A percentile compares a stretch with the other conserved stretches of the same genome.
phyloP scores from a whole-genome alignment of 495 filamentous ascomycete species.

The Penicillium manginii region DNA sequence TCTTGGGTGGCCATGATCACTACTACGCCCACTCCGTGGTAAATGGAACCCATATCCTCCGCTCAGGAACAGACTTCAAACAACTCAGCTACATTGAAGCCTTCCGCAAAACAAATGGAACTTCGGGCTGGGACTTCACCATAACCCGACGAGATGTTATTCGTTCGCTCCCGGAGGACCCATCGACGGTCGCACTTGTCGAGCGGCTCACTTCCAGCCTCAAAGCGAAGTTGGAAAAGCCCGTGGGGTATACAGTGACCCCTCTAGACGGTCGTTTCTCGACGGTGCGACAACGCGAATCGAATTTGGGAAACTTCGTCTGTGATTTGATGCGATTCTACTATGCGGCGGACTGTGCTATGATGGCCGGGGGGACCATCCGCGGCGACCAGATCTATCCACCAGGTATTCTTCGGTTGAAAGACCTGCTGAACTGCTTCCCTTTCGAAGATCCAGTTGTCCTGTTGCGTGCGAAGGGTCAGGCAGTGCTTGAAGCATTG shows the following conservation, averaged over 20 bases:
- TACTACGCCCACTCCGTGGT: constrained; percentile 77
- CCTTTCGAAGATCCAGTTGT: constrained; percentile 92
- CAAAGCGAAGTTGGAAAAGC: constrained; percentile 75
- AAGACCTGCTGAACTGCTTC: constrained; percentile 80
- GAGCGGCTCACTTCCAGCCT: constrained; percentile 70
- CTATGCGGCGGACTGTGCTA: constrained; percentile 74
- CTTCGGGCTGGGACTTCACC: constrained; percentile 70
- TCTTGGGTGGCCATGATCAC: constrained; percentile 89
- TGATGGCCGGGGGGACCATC: constrained; percentile 90
- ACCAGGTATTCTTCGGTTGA: constrained; percentile 72
- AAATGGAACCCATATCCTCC: constrained; percentile 77
- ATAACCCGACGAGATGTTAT: constrained; percentile 76
- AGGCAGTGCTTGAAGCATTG: constrained; percentile 70
- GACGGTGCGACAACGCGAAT: constrained; percentile 75
- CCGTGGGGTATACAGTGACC: constrained; percentile 77
- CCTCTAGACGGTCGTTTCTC: constrained; percentile 85
- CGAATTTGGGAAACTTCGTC: constrained; percentile 86
- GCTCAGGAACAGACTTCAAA: constrained; percentile 88
- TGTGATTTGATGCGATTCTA: constrained; percentile 88
- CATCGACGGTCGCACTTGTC: constrained; percentile 58
- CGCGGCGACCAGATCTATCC: constrained; percentile 88
- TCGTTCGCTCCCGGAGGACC: constrained; percentile 65
- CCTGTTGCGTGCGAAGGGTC: constrained; percentile 68
- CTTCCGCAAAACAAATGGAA: constrained; percentile 50
- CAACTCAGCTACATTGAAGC: constrained; percentile 87